A percentile compares a stretch with the other conserved stretches of the same genome.
Evolutionary conservation across 805 yeast genomes (phyloP).

Genomic region (Lipomyces orientalis): DNA sequence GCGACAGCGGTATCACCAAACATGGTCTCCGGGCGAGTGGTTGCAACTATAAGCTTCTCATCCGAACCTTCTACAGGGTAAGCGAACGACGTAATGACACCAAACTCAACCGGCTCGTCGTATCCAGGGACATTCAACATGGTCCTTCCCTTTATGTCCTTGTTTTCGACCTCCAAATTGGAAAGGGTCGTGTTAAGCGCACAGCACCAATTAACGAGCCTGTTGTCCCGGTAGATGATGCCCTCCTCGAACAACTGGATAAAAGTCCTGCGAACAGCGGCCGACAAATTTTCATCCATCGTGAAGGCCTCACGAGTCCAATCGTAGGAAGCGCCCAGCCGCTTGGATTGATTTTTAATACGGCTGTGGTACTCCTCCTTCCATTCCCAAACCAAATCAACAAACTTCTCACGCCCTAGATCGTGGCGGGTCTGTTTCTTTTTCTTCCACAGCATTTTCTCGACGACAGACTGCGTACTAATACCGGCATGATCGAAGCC

Average conservation of each 20-base stretch:
- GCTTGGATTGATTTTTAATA: constrained; percentile 82
- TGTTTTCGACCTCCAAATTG: constrained; percentile 94
- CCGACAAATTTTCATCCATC: constrained; percentile 73
- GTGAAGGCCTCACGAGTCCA: constrained; percentile 97
- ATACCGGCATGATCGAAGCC: constrained; percentile 99
- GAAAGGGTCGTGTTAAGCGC: constrained; percentile 93
- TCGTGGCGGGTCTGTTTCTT: constrained; percentile 93
- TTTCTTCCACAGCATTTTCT: constrained; percentile 89
- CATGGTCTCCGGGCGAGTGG: constrained; percentile 98
- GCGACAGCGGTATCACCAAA: constrained; percentile 99
- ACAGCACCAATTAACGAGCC: constrained; percentile 96
- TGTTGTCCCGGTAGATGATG: constrained; percentile 87
- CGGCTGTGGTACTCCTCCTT: constrained; percentile 88
- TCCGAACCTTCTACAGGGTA: constrained; percentile 85
- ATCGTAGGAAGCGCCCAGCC: constrained; percentile 95
- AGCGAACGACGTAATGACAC: constrained; percentile 94
- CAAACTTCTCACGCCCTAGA: constrained; percentile 87
- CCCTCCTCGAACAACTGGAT: constrained; percentile 93
- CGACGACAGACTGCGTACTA: constrained; percentile 97
- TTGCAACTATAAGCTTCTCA: constrained; percentile 89
- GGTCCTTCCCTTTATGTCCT: constrained; percentile 83
- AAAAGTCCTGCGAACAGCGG: constrained; percentile 89
- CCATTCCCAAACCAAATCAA: constrained; percentile 96
- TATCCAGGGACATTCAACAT: constrained; percentile 85
- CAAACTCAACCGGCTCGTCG: constrained; percentile 84